Conservation (phyloP, 2,329 filamentous ascomycete species). For the Aspergillus hiratsukae region DNA sequence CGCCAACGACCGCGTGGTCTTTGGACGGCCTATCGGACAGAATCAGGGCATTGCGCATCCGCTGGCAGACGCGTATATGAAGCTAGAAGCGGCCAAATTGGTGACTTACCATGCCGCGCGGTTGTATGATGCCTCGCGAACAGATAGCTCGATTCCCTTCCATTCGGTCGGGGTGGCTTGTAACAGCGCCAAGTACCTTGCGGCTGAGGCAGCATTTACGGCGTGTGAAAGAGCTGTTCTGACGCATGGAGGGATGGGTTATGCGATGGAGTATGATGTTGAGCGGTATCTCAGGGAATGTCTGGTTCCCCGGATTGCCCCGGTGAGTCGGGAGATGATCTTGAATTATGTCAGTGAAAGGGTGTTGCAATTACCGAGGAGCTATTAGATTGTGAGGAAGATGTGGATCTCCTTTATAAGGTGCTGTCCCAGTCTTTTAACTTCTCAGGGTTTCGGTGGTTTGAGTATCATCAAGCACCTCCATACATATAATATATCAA, state of each 20-base stretch:
- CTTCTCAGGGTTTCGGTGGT: no score
- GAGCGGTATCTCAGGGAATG: conserved; percentile 57
- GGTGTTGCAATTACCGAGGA: conserved; percentile 39
- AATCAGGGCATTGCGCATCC: conserved; percentile 59
- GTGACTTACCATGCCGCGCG: conserved; percentile 58
- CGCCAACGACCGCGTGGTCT: conserved; percentile 59
- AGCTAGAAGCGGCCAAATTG: conserved; percentile 57
- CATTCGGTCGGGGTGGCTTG: conserved; percentile 60
- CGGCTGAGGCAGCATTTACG: conserved; percentile 57
- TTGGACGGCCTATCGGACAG: conserved; percentile 54
- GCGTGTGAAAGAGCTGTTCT: conserved; percentile 56
- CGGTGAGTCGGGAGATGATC: conserved; percentile 52
- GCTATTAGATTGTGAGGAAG: conserved; percentile 30
- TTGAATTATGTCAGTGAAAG: conserved; percentile 44
- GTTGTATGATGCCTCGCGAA: conserved; percentile 52
- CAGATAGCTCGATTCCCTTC: conserved; percentile 49
- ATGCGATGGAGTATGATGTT: conserved; percentile 60
- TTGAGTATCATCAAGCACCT: no score
- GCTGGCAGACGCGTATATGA: conserved; percentile 56
- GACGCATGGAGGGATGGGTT: conserved; percentile 59
- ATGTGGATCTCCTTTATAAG: neutral
- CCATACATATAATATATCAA: no score
- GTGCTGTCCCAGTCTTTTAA: no score
- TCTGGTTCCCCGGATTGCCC: conserved; percentile 57
- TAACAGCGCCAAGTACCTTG: conserved; percentile 65